Percentiles rank a stretch among this genome's conserved stretches.
phyloP scores from a whole-genome alignment of 1,284 basidiomycete species.

The Melampsora larici-populina region DNA sequence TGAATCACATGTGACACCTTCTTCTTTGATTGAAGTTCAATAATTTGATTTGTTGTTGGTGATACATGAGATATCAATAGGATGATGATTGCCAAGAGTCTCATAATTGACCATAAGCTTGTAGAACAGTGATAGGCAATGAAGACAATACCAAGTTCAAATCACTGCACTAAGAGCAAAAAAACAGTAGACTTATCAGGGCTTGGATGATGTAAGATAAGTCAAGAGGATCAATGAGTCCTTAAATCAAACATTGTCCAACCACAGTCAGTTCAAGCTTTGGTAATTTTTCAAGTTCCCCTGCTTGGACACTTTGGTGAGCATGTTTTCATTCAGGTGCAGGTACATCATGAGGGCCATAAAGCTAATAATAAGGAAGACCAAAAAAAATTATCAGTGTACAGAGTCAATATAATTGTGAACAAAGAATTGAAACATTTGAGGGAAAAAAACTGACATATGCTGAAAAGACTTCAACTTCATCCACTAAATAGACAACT shows the following conservation, averaged over 20 bases:
- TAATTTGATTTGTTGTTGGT: conserved; percentile 51
- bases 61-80: conserved; percentile 47
- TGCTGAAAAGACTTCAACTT: conserved; percentile 87
- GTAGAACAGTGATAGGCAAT: conserved; percentile 78
- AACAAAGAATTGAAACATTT: conserved; percentile 43
- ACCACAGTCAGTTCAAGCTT: conserved; percentile 74
- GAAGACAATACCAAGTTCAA: conserved; percentile 87
- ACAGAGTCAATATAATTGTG: conserved; percentile 15
- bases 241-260: conserved; percentile 85
- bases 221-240: conserved; percentile 43
- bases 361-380: conserved; percentile 60
- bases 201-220: neutral
- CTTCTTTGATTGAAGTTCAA: conserved; percentile 63
- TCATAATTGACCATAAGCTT: conserved; percentile 67
- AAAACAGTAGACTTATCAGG: neutral
- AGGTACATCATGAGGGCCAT: conserved; percentile 73
- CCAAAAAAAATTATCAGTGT: too few relatives aligned
- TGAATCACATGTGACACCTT: conserved; percentile 91
- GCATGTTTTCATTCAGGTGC: conserved; percentile 69
- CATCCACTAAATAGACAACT: conserved; percentile 69
- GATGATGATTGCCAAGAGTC: conserved; percentile 57
- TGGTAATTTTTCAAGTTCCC: conserved; percentile 82
- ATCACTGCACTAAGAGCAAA: conserved; percentile 69
- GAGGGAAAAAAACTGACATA: conserved; percentile 70
- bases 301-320: conserved; percentile 89